These are phyloP conservation scores for Astrocystis sublimbata DNA, from an alignment of 495 filamentous ascomycete genomes.

Conservation along the genomic window DNA sequence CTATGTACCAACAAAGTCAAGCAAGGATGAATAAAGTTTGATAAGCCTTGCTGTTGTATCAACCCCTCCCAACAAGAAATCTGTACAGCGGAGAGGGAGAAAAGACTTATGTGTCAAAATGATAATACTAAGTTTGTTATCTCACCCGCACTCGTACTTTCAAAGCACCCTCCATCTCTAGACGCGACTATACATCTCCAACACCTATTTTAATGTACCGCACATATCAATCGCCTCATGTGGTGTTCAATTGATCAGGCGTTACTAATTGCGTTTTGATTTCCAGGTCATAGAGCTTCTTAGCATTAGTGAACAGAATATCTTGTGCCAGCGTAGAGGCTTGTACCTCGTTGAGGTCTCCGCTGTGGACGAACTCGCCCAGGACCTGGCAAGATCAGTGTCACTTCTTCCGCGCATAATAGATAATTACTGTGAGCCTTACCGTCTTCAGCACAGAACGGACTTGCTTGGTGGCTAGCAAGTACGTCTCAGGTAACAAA, in stretches of 20 bases:
- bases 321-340: conserved; percentile 60
- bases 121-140: too few species aligned
- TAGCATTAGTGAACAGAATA: conserved; percentile 71
- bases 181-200: too few species aligned
- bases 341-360: conserved; percentile 49
- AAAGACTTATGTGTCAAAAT: too few species aligned
- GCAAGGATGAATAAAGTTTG: too few species aligned
- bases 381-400: neutral
- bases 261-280: neutral
- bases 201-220: too few species aligned
- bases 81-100: too few species aligned
- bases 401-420: neutral
- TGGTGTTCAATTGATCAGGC: neutral
- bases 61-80: too few species aligned
- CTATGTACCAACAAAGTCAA: too few species aligned
- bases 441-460: conserved; percentile 72
- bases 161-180: too few species aligned
- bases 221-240: too few species aligned
- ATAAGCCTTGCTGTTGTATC: too few species aligned
- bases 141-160: too few species aligned
- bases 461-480: conserved; percentile 75
- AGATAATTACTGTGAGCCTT: conserved; percentile 29
- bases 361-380: conserved; percentile 45
- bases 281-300: conserved; percentile 54
- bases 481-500: conserved; percentile 80